Conservation (phyloP, 495 filamentous ascomycete genomes). For the Hypoxylon fuscum region DNA sequence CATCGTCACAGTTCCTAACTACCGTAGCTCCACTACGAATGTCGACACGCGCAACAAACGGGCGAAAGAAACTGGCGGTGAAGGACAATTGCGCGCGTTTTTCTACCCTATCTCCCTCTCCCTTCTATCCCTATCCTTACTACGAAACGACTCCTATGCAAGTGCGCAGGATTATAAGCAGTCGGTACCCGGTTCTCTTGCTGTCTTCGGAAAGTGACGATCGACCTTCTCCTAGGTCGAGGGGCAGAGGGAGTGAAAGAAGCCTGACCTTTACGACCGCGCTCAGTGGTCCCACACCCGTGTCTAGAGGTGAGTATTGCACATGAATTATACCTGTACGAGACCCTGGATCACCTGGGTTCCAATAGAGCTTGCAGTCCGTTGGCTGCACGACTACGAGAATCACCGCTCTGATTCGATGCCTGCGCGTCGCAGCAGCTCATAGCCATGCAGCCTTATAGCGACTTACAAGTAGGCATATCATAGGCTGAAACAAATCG, state of each 20-base stretch:
- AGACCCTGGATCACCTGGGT: neutral
- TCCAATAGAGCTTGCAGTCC: neutral
- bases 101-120: conserved; percentile 2
- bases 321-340: neutral
- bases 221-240: neutral
- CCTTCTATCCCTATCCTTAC: conserved; percentile 9
- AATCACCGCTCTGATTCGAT: conserved; percentile 20
- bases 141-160: conserved; percentile 5
- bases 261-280: neutral
- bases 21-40: conserved; percentile 29
- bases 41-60: conserved; percentile 39
- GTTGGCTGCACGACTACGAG: conserved; percentile 3
- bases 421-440: conserved; percentile 30
- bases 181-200: conserved; percentile 19
- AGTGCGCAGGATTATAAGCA: conserved; percentile 8
- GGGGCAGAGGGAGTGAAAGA: neutral
- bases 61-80: conserved; percentile 33
- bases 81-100: conserved; percentile 4
- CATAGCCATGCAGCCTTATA: conserved; percentile 37
- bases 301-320: no score
- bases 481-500: conserved; percentile 19
- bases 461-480: conserved; percentile 8
- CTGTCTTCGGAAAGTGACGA: conserved; percentile 4
- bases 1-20: conserved; percentile 35
- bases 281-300: neutral